Evolutionary conservation across 768 basidiomycete genomes (phyloP).

Genomic region (Phylloporus sp.): DNA sequence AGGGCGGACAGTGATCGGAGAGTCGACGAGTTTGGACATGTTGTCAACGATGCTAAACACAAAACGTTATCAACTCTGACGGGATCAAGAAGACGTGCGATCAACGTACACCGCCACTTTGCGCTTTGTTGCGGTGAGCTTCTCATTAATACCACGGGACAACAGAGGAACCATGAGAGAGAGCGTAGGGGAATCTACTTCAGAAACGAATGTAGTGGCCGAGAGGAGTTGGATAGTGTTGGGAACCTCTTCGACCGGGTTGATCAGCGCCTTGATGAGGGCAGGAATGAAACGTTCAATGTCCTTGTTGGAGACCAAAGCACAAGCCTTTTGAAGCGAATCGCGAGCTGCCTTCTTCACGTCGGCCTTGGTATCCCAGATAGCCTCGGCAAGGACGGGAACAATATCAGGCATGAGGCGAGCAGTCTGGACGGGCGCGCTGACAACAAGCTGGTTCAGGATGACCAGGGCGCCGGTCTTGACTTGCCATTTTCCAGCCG

Average conservation of each 20-base stretch:
- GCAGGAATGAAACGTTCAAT: slow-evolving; percentile 96
- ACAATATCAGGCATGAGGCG: slow-evolving; percentile 93
- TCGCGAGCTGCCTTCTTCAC: slow-evolving; percentile 98
- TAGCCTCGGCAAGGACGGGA: slow-evolving; percentile 88
- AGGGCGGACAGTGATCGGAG: slow-evolving; percentile 88
- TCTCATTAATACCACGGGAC: slow-evolving; percentile 89
- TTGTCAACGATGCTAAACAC: slow-evolving; percentile 83
- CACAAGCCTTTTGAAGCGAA: slow-evolving; percentile 90
- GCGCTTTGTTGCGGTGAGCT: slow-evolving; percentile 93
- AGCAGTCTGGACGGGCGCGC: slow-evolving; percentile 77
- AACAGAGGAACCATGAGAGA: slow-evolving; percentile 97
- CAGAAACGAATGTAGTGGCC: slow-evolving; percentile 98
- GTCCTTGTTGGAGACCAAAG: slow-evolving; percentile 97
- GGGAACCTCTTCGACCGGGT: slow-evolving; percentile 99
- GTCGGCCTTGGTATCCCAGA: slow-evolving; percentile 98
- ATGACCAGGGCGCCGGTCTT: slow-evolving; percentile 82
- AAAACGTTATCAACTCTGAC: slow-evolving; percentile 14
- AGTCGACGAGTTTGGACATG: slow-evolving; percentile 98
- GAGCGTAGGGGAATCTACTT: slow-evolving; percentile 95
- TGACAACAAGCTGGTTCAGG: slow-evolving; percentile 82
- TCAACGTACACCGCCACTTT: slow-evolving; percentile 90
- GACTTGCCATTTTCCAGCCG: slow-evolving; percentile 95
- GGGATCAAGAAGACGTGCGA: slow-evolving; percentile 5
- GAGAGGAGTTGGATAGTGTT: slow-evolving; percentile 92
- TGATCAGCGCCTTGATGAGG: slow-evolving; percentile 95